phyloP scores from a whole-genome alignment of 805 yeast species.

The Candida taoyuanica region DNA sequence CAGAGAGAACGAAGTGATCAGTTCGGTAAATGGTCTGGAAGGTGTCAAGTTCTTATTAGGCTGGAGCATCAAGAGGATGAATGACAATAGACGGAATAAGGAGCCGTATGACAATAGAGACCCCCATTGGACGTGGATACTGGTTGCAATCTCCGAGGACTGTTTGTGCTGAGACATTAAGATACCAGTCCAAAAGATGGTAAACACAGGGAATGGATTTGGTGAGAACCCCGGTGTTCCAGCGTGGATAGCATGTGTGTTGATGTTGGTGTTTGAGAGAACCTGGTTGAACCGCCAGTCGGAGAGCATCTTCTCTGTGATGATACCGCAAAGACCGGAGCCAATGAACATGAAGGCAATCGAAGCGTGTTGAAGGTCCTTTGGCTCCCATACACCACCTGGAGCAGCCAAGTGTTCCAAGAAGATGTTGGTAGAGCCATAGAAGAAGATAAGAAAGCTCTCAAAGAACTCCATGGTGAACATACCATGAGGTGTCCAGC shows the following conservation, averaged over 20 bases:
- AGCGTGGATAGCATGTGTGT: constrained; percentile 28
- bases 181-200: constrained; percentile 94
- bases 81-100: constrained; percentile 64
- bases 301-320: constrained; percentile 64
- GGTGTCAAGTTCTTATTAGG: constrained; percentile 40
- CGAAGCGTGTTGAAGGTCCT: constrained; percentile 84
- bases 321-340: constrained; percentile 85
- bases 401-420: constrained; percentile 79
- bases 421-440: constrained; percentile 86
- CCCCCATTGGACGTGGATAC: constrained; percentile 92
- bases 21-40: constrained; percentile 80
- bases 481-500: constrained; percentile 37
- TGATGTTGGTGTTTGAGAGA: constrained; percentile 26
- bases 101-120: constrained; percentile 77
- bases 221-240: constrained; percentile 77
- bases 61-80: constrained; percentile 46
- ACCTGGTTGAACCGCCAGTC: constrained; percentile 53
- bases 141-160: constrained; percentile 71
- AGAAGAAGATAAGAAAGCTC: constrained; percentile 72
- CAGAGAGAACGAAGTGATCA: constrained; percentile 72
- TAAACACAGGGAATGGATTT: constrained; percentile 91
- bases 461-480: constrained; percentile 85
- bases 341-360: constrained; percentile 92
- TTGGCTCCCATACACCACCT: constrained; percentile 84
- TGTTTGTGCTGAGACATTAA: constrained; percentile 95